Evolutionary conservation across 208 protist species (phyloP), one percentile per base, ranked within the genome.

Genomic region (Balamuthia mandrillaris): DNA sequence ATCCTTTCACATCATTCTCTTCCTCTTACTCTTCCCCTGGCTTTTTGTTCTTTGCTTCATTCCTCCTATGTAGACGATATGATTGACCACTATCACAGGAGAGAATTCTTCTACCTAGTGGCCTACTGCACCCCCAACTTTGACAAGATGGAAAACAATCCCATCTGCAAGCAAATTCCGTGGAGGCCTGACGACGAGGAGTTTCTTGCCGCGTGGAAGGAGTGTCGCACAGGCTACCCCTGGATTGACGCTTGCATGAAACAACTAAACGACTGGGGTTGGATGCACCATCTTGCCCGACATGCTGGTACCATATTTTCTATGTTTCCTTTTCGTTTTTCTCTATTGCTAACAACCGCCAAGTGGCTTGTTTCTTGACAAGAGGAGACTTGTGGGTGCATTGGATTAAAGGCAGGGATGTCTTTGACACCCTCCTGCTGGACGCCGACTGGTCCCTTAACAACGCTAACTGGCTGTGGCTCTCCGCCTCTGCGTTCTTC

Each of bases 321-420:
- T n/a, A n/a, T n/a, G n/a, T n/a, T n/a, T n/a, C n/a, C n/a, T n/a
- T n/a, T n/a, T n/a, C n/a, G n/a, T n/a, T n/a, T n/a, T n/a, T n/a
- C n/a, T n/a, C n/a, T n/a, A n/a, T n/a, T n/a, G n/a, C n/a, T n/a
- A n/a, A n/a, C n/a, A n/a, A n/a, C n/a, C n/a, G n/a, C n/a, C 18
- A 44, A 39, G 78, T 84, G 21, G 78, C 78, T n/a, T 84, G 78
- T 61, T 84, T 84, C 78, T 84, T 84, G 44, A 84, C 78, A 21
- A 18, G 78, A 18, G 78, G 78, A 18, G 74, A 84, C n/a, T 31
- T 84, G 16, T 84, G 63, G 74, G 18, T 21, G 21, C 21, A n/a
- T 58, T 84, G 78, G 78, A 66, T 84, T 35, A 61, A 81, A 58
- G 78, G 78, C 49, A 21, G 18, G 18, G 18, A 83, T 18, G 78